Percentiles rank a stretch among this genome's conserved stretches.
Conservation (phyloP, 208 protist species). For the Porcisia hertigi region DNA sequence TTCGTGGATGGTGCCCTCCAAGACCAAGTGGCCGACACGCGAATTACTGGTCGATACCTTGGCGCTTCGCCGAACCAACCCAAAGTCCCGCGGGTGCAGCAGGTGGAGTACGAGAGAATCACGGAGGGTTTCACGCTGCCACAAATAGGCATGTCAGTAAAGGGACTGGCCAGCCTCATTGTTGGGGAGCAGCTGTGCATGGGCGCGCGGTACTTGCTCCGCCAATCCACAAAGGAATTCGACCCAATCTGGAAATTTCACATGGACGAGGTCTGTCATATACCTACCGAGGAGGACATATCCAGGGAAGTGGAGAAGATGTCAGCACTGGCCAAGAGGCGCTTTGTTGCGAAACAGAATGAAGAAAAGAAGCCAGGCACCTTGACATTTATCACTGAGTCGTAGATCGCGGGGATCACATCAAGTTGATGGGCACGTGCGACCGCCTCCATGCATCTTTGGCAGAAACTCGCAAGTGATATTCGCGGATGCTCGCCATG, state of each 20-base stretch:
- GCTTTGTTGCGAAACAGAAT: neutral
- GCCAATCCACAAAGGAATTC: slow-evolving; percentile 54
- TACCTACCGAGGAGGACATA: slow-evolving; percentile 25
- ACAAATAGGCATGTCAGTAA: slow-evolving; percentile 74
- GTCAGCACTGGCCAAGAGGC: slow-evolving; percentile 14
- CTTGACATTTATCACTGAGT: slow-evolving; percentile 37
- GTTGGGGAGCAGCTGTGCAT: slow-evolving; percentile 86
- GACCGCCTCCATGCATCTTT: neutral
- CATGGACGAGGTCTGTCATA: slow-evolving; percentile 57
- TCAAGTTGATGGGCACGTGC: neutral
- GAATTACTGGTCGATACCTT: slow-evolving; percentile 31
- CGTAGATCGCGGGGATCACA: neutral
- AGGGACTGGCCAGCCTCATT: slow-evolving; percentile 53
- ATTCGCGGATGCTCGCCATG: too few species aligned
- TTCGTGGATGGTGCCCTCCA: slow-evolving; percentile 83
- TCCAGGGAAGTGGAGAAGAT: slow-evolving; percentile 23
- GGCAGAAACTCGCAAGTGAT: too few species aligned
- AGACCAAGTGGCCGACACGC: slow-evolving; percentile 44
- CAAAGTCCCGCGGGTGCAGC: slow-evolving; percentile 41
- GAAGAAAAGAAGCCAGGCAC: neutral
- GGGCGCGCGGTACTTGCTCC: slow-evolving; percentile 79
- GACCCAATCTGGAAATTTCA: slow-evolving; percentile 80
- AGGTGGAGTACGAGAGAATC: slow-evolving; percentile 66
- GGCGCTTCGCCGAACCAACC: slow-evolving; percentile 25
- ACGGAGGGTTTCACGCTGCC: slow-evolving; percentile 58